Evolutionary conservation across 2,329 filamentous ascomycete genomes (phyloP).

Genomic region (Pyrenophora seminiperda): DNA sequence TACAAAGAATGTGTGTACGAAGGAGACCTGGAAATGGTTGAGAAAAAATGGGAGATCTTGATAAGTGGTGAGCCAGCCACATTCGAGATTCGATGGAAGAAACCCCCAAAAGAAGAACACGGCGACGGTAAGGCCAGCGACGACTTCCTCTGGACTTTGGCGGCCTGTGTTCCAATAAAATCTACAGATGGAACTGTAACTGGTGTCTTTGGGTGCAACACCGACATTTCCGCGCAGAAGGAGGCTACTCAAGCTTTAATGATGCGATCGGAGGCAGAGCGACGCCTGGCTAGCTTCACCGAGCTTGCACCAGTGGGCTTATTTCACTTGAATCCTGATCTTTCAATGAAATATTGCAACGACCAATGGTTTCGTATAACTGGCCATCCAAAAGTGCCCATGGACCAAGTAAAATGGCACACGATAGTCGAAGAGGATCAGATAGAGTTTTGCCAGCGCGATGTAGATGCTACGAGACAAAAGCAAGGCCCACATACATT

Average conservation of each 20-base stretch:
- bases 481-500: slow-evolving; percentile 10
- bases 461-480: slow-evolving; percentile 1
- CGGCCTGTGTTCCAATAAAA: slow-evolving; percentile 29
- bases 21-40: slow-evolving; percentile 6
- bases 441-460: slow-evolving; percentile 9
- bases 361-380: slow-evolving; percentile 27
- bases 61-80: slow-evolving; percentile 23
- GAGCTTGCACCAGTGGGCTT: slow-evolving; percentile 21
- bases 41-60: slow-evolving; percentile 24
- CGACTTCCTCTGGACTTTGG: slow-evolving; percentile 25
- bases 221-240: slow-evolving; percentile 35
- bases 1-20: slow-evolving; percentile 13
- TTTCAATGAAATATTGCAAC: slow-evolving; percentile 26
- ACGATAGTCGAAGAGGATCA: slow-evolving; percentile 4
- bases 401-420: slow-evolving; percentile 14
- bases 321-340: slow-evolving; percentile 19
- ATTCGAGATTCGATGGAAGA: slow-evolving; percentile 38
- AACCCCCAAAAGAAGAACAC: not conserved
- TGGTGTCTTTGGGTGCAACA: slow-evolving; percentile 29
- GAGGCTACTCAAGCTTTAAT: slow-evolving; percentile 18
- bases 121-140: slow-evolving; percentile 1
- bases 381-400: slow-evolving; percentile 12
- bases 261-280: slow-evolving; percentile 24
- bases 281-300: slow-evolving; percentile 18
- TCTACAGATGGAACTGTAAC: slow-evolving; percentile 21